Conservation (phyloP, 1,139 yeast species). For the Pneumocystis sp. region DNA sequence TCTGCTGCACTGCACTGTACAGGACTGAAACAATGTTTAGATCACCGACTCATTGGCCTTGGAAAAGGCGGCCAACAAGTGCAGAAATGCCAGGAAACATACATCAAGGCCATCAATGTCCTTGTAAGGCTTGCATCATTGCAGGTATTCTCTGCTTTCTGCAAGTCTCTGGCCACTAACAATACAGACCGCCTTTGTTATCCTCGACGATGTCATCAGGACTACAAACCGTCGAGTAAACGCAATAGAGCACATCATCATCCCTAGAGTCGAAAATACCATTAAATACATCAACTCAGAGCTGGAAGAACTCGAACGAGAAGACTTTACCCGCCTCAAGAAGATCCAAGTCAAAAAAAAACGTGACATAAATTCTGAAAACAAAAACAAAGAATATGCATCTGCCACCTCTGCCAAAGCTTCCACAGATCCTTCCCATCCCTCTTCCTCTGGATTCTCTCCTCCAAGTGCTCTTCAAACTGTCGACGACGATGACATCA, state of each 20-base stretch:
- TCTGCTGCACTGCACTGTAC: not conserved
- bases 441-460: too few species aligned
- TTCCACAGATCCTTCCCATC: too few species aligned
- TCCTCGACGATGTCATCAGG: constrained; percentile 91
- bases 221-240: constrained; percentile 96
- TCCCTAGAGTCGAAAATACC: constrained; percentile 94
- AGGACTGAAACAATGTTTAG: constrained; percentile 45
- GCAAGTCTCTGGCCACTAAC: not conserved
- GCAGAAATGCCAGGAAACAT: constrained; percentile 82
- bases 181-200: constrained; percentile 77
- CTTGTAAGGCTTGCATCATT: constrained; percentile 87
- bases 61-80: constrained; percentile 99
- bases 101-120: constrained; percentile 90
- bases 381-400: constrained; percentile 3
- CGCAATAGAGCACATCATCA: constrained; percentile 95
- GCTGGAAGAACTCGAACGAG: constrained; percentile 93
- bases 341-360: constrained; percentile 96
- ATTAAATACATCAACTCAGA: constrained; percentile 87
- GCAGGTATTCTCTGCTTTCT: constrained; percentile 17
- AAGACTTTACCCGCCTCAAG: constrained; percentile 89
- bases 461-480: not conserved
- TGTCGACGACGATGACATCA: not conserved
- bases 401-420: not conserved
- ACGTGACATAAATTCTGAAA: constrained; percentile 39
- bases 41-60: constrained; percentile 87